These are phyloP conservation scores for Amanita phalloides DNA, from an alignment of 768 basidiomycete genomes.

Conservation along the genomic window DNA sequence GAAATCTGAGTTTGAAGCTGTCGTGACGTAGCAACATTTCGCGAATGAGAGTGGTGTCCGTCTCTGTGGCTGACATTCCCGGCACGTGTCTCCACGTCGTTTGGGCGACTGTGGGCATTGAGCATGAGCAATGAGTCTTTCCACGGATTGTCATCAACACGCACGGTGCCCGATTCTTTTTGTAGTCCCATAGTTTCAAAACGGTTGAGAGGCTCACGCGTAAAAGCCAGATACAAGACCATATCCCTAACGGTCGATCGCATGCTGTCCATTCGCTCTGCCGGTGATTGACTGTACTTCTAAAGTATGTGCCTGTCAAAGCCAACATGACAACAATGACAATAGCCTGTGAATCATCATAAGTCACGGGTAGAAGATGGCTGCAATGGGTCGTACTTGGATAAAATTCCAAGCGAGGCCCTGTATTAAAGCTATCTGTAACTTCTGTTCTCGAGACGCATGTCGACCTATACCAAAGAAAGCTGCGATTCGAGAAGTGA, in stretches of 20 bases:
- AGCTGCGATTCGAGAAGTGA: conserved; percentile 13
- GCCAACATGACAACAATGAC: conserved; percentile 36
- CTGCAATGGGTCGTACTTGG: conserved; percentile 29
- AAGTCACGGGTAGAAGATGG: neutral
- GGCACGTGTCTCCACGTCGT: neutral
- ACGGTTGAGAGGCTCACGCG: conserved; percentile 31
- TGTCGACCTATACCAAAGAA: conserved; percentile 44
- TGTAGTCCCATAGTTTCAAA: conserved; percentile 41
- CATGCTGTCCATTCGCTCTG: conserved; percentile 43
- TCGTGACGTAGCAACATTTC: neutral
- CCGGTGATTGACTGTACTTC: conserved; percentile 27
- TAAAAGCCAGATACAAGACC: conserved; percentile 46
- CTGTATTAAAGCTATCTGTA: conserved; percentile 36
- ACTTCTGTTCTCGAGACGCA: conserved; percentile 34
- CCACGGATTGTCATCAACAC: conserved; percentile 9
- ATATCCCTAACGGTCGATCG: conserved; percentile 40
- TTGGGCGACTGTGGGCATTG: neutral
- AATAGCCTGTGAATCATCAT: conserved; percentile 27
- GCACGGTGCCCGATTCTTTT: conserved; percentile 19
- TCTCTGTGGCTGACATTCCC: neutral
- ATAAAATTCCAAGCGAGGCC: conserved; percentile 30
- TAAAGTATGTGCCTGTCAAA: conserved; percentile 23
- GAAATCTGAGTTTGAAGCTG: neutral
- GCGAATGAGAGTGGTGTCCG: neutral
- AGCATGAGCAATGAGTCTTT: neutral